Base-by-base conservation (phyloP, 164 flowering plant species). In the Paratinospora sagittata region DNA sequence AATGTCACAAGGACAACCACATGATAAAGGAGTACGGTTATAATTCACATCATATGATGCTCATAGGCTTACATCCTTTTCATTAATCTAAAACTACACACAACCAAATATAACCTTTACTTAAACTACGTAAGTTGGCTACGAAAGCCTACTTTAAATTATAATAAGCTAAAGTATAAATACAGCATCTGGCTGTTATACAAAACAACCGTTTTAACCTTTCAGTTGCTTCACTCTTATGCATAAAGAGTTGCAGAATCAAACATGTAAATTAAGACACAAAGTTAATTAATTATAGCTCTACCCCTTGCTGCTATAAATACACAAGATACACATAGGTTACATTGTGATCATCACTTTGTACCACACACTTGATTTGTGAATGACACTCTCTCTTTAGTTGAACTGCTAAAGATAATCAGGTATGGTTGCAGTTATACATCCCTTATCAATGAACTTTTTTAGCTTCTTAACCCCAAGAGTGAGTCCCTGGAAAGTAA, bases 401-500 rank as follows among this genome's bases (percentile, higher is more conserved):
- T 49, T 49, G 16, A 3, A 6, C 19, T 1, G 57, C n/a, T 2
- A 49, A 49, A 49, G 6, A 17, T 13, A 36, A 3, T 7, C 7
- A 8, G 43, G 10, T 39, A 11, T 11, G 10, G n/a, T 49, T 14
- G 57, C 57, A 49, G 2, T 49, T 2, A 16, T 23, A 24, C 27
- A 8, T 58, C 63, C 26, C 60, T 45, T 13, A 3, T 27, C 11
- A 2, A 3, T 47, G 6, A 60, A 26, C 66, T 27, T n/a, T n/a
- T n/a, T 65, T 57, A 65, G 61, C 61, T 68, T 72, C 72, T 26
- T 3, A 13, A 68, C 69, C 23, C 33, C n/a, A 57, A 70, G 26
- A 67, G 23, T 39, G 47, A 27, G 47, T 77, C 72, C 27, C 9
- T 37, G 2, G 39, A 33, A 71, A 75, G 67, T 60, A 68, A 43